A percentile compares a stretch with the other conserved stretches of the same genome.
phyloP scores from a whole-genome alignment of 2,329 filamentous ascomycete species.

The Talaromyces sp. region DNA sequence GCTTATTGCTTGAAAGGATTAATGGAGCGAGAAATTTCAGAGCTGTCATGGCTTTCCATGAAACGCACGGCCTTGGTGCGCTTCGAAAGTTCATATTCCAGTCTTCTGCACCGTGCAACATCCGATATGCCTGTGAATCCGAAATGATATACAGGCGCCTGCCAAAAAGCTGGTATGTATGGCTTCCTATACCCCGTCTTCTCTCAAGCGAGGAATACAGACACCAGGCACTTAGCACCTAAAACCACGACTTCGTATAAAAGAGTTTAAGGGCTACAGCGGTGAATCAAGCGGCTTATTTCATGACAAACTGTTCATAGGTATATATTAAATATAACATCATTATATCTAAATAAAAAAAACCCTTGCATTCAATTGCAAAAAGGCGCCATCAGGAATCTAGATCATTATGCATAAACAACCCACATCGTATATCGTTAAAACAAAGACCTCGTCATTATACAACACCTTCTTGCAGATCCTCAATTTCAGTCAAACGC shows the following conservation, averaged over 20 bases:
- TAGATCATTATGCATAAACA: neutral
- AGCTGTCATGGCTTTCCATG: too few relatives aligned
- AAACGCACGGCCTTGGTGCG: neutral
- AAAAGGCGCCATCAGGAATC: neutral
- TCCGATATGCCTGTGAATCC: too few relatives aligned
- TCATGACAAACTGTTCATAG: neutral
- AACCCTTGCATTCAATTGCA: neutral
- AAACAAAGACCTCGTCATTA: neutral
- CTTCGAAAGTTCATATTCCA: neutral
- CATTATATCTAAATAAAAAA: neutral
- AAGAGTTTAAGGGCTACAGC: neutral
- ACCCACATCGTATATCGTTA: neutral
- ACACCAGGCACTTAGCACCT: neutral
- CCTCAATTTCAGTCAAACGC: slow-evolving; percentile 71
- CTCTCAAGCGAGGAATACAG: neutral
- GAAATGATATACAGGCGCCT: neutral
- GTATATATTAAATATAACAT: neutral
- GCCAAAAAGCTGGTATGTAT: neutral
- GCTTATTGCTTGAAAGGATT: too few relatives aligned
- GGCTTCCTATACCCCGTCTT: neutral
- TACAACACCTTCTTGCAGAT: slow-evolving; percentile 26
- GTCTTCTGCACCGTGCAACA: neutral
- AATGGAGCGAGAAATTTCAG: neutral
- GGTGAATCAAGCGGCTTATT: too few relatives aligned
- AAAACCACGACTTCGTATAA: neutral